Base-by-base conservation (phyloP, 352 stramenopile species). In the Globisporangium megalacanthum region DNA sequence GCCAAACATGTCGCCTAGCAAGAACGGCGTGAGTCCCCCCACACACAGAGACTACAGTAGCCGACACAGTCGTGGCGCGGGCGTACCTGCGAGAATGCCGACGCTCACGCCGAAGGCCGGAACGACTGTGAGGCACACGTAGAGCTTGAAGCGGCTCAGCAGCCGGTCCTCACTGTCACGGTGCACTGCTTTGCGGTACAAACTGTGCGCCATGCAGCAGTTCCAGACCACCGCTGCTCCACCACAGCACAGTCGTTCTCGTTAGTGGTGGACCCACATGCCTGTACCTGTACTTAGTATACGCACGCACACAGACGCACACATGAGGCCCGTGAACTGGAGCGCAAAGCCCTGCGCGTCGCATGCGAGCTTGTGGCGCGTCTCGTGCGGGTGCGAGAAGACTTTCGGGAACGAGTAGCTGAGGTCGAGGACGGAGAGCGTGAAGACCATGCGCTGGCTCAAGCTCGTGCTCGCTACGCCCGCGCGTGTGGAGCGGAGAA, bases 401-500 rank as follows among this genome's bases (percentile, higher is more conserved):
- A 86, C 36, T 63, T 86, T 86, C 17, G 78, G 78, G 33, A 86
- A 60, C 10, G 67, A 71, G 33, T 80, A 66, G 2, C 64, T 64
- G 3, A 81, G 60, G 49, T 89, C 78, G n/a, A 88, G 45, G 9
- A 89, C 35, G n/a, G 78, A 81, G 46, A 90, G 74, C 66, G 84
- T 73, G 45, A 75, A 64, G 54, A 90, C 76, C 80, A 90, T 90
- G 68, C 73, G 83, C 56, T 87, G 80, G 49, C 82, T 76, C 64
- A 78, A 70, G 31, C 62, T 80, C 36, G 79, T 61, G 36, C 25
- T 29, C 25, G 64, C 72, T 35, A 47, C 55, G 7, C 41, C 17
- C 44, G 44, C 10, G 19, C 36, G 35, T 13, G 47, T 54, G 0
- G 59, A 77, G 42, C 68, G 61, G 49, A 73, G 69, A 58, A 78